Conservation (phyloP, 2,329 filamentous ascomycete species). For the Dactylellina drechsleri region DNA sequence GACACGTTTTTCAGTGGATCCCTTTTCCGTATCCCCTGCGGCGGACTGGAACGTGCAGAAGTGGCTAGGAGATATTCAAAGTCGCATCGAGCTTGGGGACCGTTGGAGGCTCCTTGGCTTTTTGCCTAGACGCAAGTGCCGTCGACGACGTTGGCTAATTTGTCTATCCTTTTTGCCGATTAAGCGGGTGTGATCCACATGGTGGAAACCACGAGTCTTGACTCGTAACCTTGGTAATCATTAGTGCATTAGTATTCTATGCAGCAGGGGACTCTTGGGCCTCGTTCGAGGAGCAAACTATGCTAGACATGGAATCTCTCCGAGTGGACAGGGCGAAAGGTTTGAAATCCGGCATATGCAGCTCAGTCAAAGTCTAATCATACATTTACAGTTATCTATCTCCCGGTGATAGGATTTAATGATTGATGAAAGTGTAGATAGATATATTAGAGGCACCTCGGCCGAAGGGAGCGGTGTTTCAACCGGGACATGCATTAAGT, state of each 20-base stretch:
- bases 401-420: too few relatives aligned
- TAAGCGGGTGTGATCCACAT: slow-evolving; percentile 10
- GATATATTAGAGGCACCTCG: too few relatives aligned
- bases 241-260: slow-evolving; percentile 11
- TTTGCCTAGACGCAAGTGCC: background rate
- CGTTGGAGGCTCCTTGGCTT: too few relatives aligned
- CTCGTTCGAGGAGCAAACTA: background rate
- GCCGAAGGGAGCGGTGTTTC: too few relatives aligned
- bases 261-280: slow-evolving; percentile 34
- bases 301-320: slow-evolving; percentile 24
- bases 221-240: slow-evolving; percentile 20
- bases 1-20: background rate
- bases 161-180: slow-evolving; percentile 16
- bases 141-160: slow-evolving; percentile 3
- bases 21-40: background rate
- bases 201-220: slow-evolving; percentile 19
- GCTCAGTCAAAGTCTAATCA: too few relatives aligned
- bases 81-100: background rate
- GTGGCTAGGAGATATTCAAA: background rate
- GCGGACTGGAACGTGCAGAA: background rate
- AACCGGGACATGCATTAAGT: too few relatives aligned
- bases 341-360: too few relatives aligned
- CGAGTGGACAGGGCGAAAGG: slow-evolving; percentile 1
- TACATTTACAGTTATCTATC: too few relatives aligned
- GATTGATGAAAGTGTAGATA: too few relatives aligned